Conservation (phyloP, 495 filamentous ascomycete genomes). For the Parachaetomium inaequale region DNA sequence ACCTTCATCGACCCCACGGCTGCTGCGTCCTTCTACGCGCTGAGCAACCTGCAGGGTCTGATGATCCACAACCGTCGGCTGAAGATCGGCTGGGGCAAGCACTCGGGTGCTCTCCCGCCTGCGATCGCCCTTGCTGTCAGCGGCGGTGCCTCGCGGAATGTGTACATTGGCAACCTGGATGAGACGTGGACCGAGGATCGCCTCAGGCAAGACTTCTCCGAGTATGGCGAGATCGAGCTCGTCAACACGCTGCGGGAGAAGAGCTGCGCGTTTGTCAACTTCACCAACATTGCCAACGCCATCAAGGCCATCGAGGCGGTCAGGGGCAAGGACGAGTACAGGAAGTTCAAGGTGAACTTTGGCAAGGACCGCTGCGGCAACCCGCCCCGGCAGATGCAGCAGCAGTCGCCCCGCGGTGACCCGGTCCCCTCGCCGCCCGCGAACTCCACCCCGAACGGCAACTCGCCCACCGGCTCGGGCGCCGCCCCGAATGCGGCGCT, state of each 20-base stretch:
- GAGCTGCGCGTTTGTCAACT: conserved; percentile 99
- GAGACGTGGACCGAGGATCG: conserved; percentile 97
- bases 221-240: conserved; percentile 96
- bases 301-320: conserved; percentile 99
- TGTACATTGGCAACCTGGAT: conserved; percentile 96
- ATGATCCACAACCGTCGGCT: conserved; percentile 99
- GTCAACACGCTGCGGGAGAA: conserved; percentile 97
- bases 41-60: conserved; percentile 93
- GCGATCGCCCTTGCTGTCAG: conserved; percentile 95
- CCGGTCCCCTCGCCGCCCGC: conserved; percentile 69
- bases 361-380: conserved; percentile 98
- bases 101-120: conserved; percentile 93
- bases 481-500: conserved; percentile 52
- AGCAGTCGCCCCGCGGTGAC: conserved; percentile 57
- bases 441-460: conserved; percentile 54
- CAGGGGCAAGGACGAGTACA: conserved; percentile 90
- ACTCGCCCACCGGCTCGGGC: conserved; percentile 44
- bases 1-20: conserved; percentile 99
- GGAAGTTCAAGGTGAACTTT: conserved; percentile 98
- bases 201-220: conserved; percentile 91
- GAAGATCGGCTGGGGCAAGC: conserved; percentile 99
- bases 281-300: conserved; percentile 98
- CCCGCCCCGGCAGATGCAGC: conserved; percentile 78
- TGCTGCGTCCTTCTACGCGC: conserved; percentile 93
- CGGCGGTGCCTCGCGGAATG: conserved; percentile 91